Percentiles rank a stretch among this genome's conserved stretches.
Conservation (phyloP, 129 eudicot species). For the Flaveria linearis region DNA sequence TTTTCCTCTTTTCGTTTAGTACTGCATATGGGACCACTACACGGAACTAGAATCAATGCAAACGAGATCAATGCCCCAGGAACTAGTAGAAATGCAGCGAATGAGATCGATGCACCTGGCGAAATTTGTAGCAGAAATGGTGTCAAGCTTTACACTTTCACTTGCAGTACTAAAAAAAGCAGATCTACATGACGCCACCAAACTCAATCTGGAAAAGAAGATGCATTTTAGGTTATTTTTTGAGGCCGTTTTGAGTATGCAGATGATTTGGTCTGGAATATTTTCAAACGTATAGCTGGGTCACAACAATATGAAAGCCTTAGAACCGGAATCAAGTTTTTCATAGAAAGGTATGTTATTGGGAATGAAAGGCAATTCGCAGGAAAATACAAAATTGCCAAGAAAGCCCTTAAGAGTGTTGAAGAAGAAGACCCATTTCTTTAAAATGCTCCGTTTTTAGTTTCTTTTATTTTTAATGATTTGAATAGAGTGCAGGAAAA, state of each 20-base stretch:
- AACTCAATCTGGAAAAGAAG: constrained; percentile 52
- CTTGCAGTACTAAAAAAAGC: constrained; percentile 71
- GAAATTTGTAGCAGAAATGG: constrained; percentile 72
- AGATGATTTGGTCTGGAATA: constrained; percentile 51
- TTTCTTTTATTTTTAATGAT: too few relatives aligned
- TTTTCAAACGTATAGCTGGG: constrained; percentile 72
- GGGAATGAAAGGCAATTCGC: constrained; percentile 38
- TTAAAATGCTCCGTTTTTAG: too few relatives aligned
- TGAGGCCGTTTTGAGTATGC: constrained; percentile 59
- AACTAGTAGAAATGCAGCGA: constrained; percentile 62
- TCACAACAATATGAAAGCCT: constrained; percentile 51
- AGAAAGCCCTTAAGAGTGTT: constrained; percentile 70
- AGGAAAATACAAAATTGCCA: constrained; percentile 60
- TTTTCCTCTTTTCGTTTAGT: constrained; percentile 38
- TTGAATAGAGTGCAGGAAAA: too few relatives aligned
- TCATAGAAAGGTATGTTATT: constrained; percentile 57
- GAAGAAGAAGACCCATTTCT: constrained; percentile 49
- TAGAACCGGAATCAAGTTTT: constrained; percentile 56
- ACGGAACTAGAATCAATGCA: constrained; percentile 68
- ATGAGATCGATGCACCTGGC: constrained; percentile 81
- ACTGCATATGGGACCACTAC: constrained; percentile 89
- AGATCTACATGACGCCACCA: constrained; percentile 60
- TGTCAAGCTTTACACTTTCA: constrained; percentile 62
- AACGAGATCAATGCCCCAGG: constrained; percentile 76
- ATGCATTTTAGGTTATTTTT: constrained; percentile 85